phyloP scores from a whole-genome alignment of 768 basidiomycete genomes.

The Dacryopinax spathularia region DNA sequence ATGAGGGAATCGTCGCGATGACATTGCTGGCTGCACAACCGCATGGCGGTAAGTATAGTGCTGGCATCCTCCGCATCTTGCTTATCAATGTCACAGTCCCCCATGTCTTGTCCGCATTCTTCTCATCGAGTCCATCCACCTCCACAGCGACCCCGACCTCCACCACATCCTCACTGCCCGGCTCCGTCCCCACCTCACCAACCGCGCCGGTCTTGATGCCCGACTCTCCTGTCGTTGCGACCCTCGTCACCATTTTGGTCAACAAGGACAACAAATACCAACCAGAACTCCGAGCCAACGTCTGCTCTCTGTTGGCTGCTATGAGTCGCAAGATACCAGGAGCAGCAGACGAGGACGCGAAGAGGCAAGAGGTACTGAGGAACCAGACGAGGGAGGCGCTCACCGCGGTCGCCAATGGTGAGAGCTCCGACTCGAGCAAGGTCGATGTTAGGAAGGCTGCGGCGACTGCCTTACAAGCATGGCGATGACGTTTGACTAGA shows the following conservation, averaged over 20 bases:
- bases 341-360: neutral
- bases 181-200: constrained; percentile 36
- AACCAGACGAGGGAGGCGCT: neutral
- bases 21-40: constrained; percentile 56
- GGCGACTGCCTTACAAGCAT: neutral
- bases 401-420: neutral
- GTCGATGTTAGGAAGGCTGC: neutral
- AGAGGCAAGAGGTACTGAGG: neutral
- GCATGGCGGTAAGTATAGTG: constrained; percentile 41
- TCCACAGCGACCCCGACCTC: constrained; percentile 20
- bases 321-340: neutral
- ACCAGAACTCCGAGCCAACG: constrained; percentile 63
- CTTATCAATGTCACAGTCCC: constrained; percentile 32
- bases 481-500: neutral
- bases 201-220: constrained; percentile 37
- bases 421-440: neutral
- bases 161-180: constrained; percentile 24
- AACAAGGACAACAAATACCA: constrained; percentile 40
- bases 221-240: constrained; percentile 16
- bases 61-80: neutral
- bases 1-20: constrained; percentile 75
- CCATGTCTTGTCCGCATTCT: constrained; percentile 47
- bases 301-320: constrained; percentile 46
- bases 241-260: constrained; percentile 47
- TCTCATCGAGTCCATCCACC: constrained; percentile 32